Percentiles rank a stretch among this genome's conserved stretches.
Evolutionary conservation across 208 protist genomes (phyloP).

Genomic region (Trypanosomatidae sp.): DNA sequence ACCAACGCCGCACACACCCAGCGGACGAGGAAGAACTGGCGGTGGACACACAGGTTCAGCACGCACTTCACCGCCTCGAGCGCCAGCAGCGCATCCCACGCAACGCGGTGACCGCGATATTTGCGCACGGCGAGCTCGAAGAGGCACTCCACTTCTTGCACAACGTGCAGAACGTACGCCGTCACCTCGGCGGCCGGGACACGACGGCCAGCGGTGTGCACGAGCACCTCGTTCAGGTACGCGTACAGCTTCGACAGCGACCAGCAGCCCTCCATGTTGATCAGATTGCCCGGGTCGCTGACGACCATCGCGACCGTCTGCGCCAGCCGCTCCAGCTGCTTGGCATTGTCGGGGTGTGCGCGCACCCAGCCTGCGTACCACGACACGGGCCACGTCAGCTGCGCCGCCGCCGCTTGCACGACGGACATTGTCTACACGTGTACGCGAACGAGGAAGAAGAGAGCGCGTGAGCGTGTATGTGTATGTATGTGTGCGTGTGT

Average conservation of each 20-base stretch:
- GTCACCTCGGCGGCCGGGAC: slow-evolving; percentile 23
- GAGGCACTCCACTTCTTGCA: slow-evolving; percentile 43
- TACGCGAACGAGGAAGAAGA: too few relatives aligned
- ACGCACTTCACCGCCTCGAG: slow-evolving; percentile 54
- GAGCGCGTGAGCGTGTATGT: too few relatives aligned
- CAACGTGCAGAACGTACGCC: slow-evolving; percentile 11
- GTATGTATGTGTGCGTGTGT: too few relatives aligned
- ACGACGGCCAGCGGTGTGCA: slow-evolving; percentile 14
- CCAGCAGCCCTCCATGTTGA: slow-evolving; percentile 50
- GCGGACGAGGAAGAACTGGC: slow-evolving; percentile 48
- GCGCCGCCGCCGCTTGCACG: too few relatives aligned
- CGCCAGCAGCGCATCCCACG: slow-evolving; percentile 46
- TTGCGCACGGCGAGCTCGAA: slow-evolving; percentile 40
- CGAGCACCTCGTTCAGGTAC: slow-evolving; percentile 36
- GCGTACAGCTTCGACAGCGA: slow-evolving; percentile 37
- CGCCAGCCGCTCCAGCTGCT: slow-evolving; percentile 45
- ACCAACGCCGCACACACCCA: slow-evolving; percentile 45
- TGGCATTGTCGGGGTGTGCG: slow-evolving; percentile 41
- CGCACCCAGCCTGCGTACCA: slow-evolving; percentile 67
- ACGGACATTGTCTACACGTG: too few relatives aligned
- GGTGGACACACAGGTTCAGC: slow-evolving; percentile 37
- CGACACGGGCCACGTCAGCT: too few relatives aligned
- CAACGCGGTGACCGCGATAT: slow-evolving; percentile 21
- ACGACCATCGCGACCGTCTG: slow-evolving; percentile 43
- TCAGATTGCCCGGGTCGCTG: slow-evolving; percentile 40